Evolutionary conservation across 2,329 filamentous ascomycete species (phyloP), one percentile per base, ranked within the genome.

Genomic region (Xylariaceae sp.): DNA sequence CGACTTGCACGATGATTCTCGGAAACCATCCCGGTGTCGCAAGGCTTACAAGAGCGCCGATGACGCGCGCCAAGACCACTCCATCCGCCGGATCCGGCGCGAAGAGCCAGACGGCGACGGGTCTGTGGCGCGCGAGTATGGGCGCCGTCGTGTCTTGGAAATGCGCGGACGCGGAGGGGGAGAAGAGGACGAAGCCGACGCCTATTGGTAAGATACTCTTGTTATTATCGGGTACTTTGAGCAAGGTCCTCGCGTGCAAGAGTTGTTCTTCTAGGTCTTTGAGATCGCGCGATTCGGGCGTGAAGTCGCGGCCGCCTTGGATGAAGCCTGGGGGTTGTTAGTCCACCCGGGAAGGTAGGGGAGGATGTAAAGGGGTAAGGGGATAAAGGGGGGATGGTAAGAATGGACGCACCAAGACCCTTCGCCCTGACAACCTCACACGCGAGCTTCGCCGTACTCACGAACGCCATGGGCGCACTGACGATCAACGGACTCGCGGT

Each of bases 91-190:
- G 73, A 37, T 75, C 73, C 1, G 85, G 84, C 2, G 86, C 86
- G 67, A 88, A 89, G 51, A 89, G 78, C 87, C 87, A 89, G 7
- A 86, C 76, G 0, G 84, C 86, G 2, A 79, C 80, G 1, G 86
- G 85, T 0, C 72, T 73, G 70, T 85, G 80, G 61, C 76, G 73
- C 23, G 68, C 68, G 15, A 89, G 73, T 10, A 87, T 64, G 1
- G 80, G 79, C 1, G 84, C 69, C 1, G 76, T 75, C n/a, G 75
- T 78, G 57, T 71, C 61, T 30, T 65, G 60, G 64, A 82, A 81
- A 54, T 72, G 64, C 0, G 60, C n/a, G 1, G 75, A 66, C 23
- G 75, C 63, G 50, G 58, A 74, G 18, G 73, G 70, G 55, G 79
- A 72, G 58, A 82, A 83, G 51, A 84, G 81, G 56, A 88, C 78